These are phyloP conservation scores for Candida wancherniae DNA, from an alignment of 805 yeast genomes.

Conservation along the genomic window DNA sequence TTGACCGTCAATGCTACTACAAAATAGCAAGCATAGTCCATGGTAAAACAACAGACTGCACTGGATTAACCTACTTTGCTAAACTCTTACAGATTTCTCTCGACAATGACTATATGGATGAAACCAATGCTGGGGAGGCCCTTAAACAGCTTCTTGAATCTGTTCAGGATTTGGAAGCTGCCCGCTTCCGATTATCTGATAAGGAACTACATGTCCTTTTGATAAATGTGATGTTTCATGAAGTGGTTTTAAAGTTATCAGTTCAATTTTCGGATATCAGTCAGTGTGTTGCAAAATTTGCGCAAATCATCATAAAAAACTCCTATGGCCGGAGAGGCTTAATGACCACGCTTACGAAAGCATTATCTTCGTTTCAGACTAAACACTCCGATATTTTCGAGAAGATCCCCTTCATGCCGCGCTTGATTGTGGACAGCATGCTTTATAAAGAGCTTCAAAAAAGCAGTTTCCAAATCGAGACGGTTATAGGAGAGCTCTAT, in stretches of 20 bases:
- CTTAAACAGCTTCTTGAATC: slow-evolving; percentile 37
- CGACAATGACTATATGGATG: slow-evolving; percentile 1
- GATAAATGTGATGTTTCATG: slow-evolving; percentile 47
- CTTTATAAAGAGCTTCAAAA: slow-evolving; percentile 50
- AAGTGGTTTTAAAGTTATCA: slow-evolving; percentile 36
- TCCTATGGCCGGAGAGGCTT: slow-evolving; percentile 64
- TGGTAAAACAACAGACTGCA: slow-evolving; percentile 19
- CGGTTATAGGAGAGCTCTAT: slow-evolving; percentile 47
- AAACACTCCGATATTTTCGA: slow-evolving; percentile 31
- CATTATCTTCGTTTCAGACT: slow-evolving; percentile 43
- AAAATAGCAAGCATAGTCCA: slow-evolving; percentile 10
- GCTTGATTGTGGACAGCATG: slow-evolving; percentile 42
- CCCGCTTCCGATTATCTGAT: slow-evolving; percentile 62
- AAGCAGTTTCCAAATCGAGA: slow-evolving; percentile 57
- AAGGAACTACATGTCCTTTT: slow-evolving; percentile 55
- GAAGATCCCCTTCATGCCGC: slow-evolving; percentile 45
- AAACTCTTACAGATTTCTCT: slow-evolving; percentile 16
- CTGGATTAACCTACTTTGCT: slow-evolving; percentile 24
- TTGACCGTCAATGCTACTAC: slow-evolving; percentile 1
- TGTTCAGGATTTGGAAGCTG: slow-evolving; percentile 57
- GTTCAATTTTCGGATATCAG: slow-evolving; percentile 22
- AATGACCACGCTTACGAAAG: slow-evolving; percentile 52
- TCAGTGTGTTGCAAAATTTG: slow-evolving; percentile 28
- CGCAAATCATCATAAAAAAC: slow-evolving; percentile 41
- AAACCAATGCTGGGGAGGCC: slow-evolving; percentile 6